Conservation (phyloP, 2,329 filamentous ascomycete species). For the Calonectria pteridis region DNA sequence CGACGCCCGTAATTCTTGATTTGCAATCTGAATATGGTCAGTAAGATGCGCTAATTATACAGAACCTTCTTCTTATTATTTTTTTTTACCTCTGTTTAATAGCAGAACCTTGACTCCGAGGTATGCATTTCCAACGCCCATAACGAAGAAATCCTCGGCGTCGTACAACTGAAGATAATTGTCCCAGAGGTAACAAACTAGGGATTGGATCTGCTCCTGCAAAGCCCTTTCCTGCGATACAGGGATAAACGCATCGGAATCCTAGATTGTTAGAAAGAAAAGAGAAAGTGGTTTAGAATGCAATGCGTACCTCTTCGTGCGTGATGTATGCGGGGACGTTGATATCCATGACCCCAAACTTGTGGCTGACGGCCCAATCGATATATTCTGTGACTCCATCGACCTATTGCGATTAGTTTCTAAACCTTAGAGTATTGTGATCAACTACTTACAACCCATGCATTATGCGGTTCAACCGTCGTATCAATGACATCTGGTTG, state of each 20-base stretch:
- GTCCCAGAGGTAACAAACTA: slow-evolving; percentile 93
- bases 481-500: slow-evolving; percentile 78
- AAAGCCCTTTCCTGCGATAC: slow-evolving; percentile 60
- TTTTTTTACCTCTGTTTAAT: slow-evolving; percentile 75
- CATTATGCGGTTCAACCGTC: slow-evolving; percentile 83
- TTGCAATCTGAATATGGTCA: slow-evolving; percentile 67
- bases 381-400: slow-evolving; percentile 86
- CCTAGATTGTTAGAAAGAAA: slow-evolving; percentile 48
- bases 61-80: too few relatives aligned
- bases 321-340: slow-evolving; percentile 87
- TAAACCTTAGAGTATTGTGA: neutral
- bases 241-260: slow-evolving; percentile 62
- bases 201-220: slow-evolving; percentile 74
- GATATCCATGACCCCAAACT: slow-evolving; percentile 89
- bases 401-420: slow-evolving; percentile 66
- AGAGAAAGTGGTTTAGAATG: neutral
- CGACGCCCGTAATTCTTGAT: slow-evolving; percentile 75
- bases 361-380: slow-evolving; percentile 82
- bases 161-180: slow-evolving; percentile 90
- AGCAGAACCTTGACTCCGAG: slow-evolving; percentile 85
- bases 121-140: slow-evolving; percentile 93
- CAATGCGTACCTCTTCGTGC: slow-evolving; percentile 65
- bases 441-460: slow-evolving; percentile 79
- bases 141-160: slow-evolving; percentile 80
- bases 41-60: neutral